Evolutionary conservation across 2,329 filamentous ascomycete genomes (phyloP).

Genomic region (Ciborinia camelliae): DNA sequence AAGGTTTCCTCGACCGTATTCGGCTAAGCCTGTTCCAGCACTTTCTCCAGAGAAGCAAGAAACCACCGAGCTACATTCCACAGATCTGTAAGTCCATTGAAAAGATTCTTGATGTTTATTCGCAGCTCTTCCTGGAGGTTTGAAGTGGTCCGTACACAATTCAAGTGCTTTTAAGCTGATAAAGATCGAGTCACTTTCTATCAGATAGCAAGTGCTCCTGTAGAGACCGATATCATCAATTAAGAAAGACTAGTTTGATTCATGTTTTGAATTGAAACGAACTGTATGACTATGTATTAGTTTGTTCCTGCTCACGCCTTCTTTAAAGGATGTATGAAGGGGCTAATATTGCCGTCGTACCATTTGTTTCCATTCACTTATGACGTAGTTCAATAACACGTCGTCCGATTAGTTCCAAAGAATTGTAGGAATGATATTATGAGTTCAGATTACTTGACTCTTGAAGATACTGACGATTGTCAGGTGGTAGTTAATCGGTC

Average conservation of each 20-base stretch:
- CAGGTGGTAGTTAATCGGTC: neutral
- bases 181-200: neutral
- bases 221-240: neutral
- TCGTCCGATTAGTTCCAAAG: neutral
- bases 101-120: neutral
- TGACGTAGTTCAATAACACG: neutral
- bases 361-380: conserved; percentile 1
- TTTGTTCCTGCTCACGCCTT: neutral
- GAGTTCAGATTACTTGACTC: neutral
- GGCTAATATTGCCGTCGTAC: neutral
- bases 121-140: neutral
- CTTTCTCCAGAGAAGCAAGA: neutral
- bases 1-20: conserved; percentile 15
- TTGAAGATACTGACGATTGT: neutral
- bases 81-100: neutral
- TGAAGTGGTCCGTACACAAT: conserved; percentile 10
- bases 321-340: neutral
- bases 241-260: neutral
- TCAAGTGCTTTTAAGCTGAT: conserved; percentile 8
- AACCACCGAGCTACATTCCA: neutral
- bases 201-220: conserved; percentile 8
- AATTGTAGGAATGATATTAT: neutral
- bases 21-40: conserved; percentile 27
- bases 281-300: neutral
- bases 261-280: neutral